Conservation (phyloP, 331 rosid genomes). For the Quercus tomentella region DNA sequence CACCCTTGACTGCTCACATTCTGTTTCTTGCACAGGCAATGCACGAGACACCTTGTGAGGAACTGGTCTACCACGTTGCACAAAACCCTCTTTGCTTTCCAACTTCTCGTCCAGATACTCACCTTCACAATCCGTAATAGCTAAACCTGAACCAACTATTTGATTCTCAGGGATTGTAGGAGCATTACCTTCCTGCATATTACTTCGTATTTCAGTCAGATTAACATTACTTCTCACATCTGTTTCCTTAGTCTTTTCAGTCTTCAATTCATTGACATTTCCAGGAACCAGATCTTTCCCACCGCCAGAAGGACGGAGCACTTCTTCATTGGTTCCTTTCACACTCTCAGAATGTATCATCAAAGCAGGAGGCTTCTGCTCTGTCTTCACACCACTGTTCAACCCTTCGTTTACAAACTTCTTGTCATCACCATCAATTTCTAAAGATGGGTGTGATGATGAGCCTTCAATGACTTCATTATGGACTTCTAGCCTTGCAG, state of each 20-base stretch:
- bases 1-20: constrained; percentile 29
- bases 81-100: constrained; percentile 30
- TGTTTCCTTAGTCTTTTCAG: constrained; percentile 23
- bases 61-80: constrained; percentile 26
- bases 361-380: constrained; percentile 28
- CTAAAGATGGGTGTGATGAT: constrained; percentile 28
- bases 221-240: constrained; percentile 16
- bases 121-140: neutral
- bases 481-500: constrained; percentile 23
- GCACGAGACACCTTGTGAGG: constrained; percentile 22
- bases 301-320: constrained; percentile 27
- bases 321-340: constrained; percentile 34
- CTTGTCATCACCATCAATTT: constrained; percentile 29
- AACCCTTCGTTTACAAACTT: constrained; percentile 17
- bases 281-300: constrained; percentile 23
- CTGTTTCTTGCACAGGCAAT: constrained; percentile 37
- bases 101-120: constrained; percentile 35
- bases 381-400: constrained; percentile 15
- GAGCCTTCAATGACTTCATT: constrained; percentile 31
- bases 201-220: constrained; percentile 27
- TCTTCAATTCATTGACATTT: constrained; percentile 31
- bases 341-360: constrained; percentile 26
- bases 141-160: constrained; percentile 25
- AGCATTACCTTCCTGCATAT: constrained; percentile 1
- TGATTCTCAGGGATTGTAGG: constrained; percentile 15